Base-by-base conservation (phyloP, 768 basidiomycete species). In the Lepiota subincarnata region DNA sequence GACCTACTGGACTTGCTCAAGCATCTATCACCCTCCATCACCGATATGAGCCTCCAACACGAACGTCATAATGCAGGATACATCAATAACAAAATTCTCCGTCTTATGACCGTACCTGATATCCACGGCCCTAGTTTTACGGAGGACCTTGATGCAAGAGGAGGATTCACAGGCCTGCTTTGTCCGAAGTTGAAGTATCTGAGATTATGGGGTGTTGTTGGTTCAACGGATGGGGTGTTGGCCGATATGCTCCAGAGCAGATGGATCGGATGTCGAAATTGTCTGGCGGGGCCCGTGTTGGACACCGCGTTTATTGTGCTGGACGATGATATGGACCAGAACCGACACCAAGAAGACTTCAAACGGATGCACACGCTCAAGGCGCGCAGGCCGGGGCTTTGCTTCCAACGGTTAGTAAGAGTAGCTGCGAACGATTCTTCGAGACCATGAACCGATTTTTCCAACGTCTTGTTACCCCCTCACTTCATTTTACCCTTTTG, bases 221-320 rank as follows among this genome's bases (percentile, higher is more conserved):
- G 52, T 0, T 58, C 63, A 1, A 52, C 61, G 5, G 68, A 66
- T 46, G 68, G 66, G 1, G 55, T 62, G 1, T 55, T 69, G 6
- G 62, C 65, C 1, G 62, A 65, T 51, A 69, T 69, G 68, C 48
- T 69, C 10, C 56, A 63, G 49, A 67, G 65, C 16, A 53, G 64
- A 12, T 66, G 64, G 63, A 54, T 38, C 14, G 50, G 55, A 11
- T 49, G 34, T 28, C 42, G 46, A 37, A 55, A 55, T n/a, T 55
- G 55, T 18, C 59, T 54, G 6, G 35, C 46, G 1, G 54, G 28
- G 12, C 36, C 42, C 50, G 50, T 64, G 19, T 55, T 55, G 40
- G 54, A 59, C 4, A 55, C 46, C 2, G 57, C 55, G 13, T 55
- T 67, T 41, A 43, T 59, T 18, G 53, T 54, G 8, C n/a, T 54